Conservation (phyloP, 2,329 filamentous ascomycete genomes). For the Exophiala bonariae region DNA sequence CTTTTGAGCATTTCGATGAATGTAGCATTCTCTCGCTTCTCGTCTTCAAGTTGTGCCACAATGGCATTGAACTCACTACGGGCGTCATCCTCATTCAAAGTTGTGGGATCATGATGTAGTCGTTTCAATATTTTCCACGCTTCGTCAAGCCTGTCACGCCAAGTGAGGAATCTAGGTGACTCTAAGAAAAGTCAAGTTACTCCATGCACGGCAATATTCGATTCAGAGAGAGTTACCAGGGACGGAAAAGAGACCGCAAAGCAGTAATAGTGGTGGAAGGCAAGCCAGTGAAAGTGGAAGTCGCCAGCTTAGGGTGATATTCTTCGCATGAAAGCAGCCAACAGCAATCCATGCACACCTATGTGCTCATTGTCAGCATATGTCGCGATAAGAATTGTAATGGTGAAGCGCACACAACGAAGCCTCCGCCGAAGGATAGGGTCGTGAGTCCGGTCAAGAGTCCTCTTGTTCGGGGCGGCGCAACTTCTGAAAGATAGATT, state of each 20-base stretch:
- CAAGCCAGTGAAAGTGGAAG: constrained; percentile 8
- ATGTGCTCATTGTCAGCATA: background rate
- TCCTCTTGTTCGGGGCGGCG: constrained; percentile 42
- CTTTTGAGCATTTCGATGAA: constrained; percentile 9
- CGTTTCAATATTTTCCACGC: background rate
- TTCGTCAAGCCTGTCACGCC: background rate
- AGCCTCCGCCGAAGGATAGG: background rate
- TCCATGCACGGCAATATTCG: background rate
- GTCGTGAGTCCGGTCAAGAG: constrained; percentile 20
- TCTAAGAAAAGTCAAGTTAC: background rate
- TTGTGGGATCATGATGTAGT: constrained; percentile 5
- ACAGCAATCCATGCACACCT: constrained; percentile 3
- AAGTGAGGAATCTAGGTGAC: constrained; percentile 5
- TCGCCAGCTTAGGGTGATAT: constrained; percentile 3
- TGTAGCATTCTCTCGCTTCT: constrained; percentile 2
- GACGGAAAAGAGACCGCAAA: background rate
- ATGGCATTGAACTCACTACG: constrained; percentile 3
- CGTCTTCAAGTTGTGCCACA: constrained; percentile 4
- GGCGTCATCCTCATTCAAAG: background rate
- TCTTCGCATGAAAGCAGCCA: constrained; percentile 6
- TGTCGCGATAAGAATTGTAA: background rate
- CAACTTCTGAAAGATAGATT: constrained; percentile 43
- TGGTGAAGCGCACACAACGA: background rate
- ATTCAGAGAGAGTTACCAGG: background rate
- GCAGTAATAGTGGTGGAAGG: background rate